Evolutionary conservation across 148 eudicot genomes (phyloP).

Genomic region (Fagopyrum tataricum): DNA sequence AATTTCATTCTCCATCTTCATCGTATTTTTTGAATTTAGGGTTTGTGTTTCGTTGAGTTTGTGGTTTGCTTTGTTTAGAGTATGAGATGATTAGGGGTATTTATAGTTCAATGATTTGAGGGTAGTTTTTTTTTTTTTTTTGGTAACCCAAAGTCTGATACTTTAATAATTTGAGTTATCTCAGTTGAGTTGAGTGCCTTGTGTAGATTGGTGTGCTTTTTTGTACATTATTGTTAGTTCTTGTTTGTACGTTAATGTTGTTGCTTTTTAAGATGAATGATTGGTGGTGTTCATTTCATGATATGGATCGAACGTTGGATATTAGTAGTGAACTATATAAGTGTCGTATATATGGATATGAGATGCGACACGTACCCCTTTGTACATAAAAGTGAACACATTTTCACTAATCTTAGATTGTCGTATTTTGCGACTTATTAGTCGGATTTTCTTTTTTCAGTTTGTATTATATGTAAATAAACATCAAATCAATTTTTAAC

Average conservation of each 20-base stretch:
- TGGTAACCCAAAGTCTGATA: too few species aligned
- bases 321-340: neutral
- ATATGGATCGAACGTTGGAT: neutral
- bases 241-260: neutral
- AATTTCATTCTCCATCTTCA: constrained; percentile 4
- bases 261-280: neutral
- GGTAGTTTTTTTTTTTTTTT: neutral
- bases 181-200: constrained; percentile 1
- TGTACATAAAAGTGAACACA: neutral
- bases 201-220: constrained; percentile 3
- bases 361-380: neutral
- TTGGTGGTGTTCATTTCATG: constrained; percentile 5
- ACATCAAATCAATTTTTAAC: too few species aligned
- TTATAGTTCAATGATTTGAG: neutral
- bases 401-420: neutral
- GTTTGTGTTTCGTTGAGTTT: neutral
- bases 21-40: neutral
- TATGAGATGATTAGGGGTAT: neutral
- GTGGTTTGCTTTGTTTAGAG: neutral
- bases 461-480: too few species aligned
- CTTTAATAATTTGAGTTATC: neutral
- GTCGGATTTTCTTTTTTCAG: too few species aligned
- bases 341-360: neutral
- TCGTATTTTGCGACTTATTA: too few species aligned
- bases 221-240: neutral